Percentiles rank a stretch among this genome's conserved stretches.
phyloP scores from a whole-genome alignment of 768 basidiomycete species.

The Coprinopsis strossmayeri region DNA sequence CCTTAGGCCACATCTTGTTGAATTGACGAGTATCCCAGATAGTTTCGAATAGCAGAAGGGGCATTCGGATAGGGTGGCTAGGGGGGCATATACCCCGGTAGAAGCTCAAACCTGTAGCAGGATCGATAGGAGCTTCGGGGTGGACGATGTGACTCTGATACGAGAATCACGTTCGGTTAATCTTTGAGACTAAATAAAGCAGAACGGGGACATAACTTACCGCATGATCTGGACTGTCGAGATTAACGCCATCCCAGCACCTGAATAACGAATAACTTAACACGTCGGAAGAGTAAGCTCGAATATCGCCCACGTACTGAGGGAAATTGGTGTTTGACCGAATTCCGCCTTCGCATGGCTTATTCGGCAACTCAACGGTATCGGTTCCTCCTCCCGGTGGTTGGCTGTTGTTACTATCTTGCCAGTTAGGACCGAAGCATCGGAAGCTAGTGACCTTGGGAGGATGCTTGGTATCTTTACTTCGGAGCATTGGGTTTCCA shows the following conservation, averaged over 20 bases:
- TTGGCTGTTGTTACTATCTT: conserved; percentile 3
- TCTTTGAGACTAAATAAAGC: too few relatives aligned
- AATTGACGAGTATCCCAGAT: conserved; percentile 13
- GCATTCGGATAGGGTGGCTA: conserved; percentile 10
- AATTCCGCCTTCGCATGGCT: conserved; percentile 4
- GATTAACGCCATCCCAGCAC: conserved; percentile 10
- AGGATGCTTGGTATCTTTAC: background rate
- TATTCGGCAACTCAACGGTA: conserved; percentile 3
- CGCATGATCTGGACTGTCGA: conserved; percentile 10
- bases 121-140: conserved; percentile 4
- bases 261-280: background rate
- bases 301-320: background rate
- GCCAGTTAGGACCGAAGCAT: conserved; percentile 8
- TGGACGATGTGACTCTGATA: conserved; percentile 8
- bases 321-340: conserved; percentile 10
- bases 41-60: conserved; percentile 10
- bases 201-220: too few relatives aligned
- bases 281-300: background rate
- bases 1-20: conserved; percentile 11
- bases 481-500: conserved; percentile 8
- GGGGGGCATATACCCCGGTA: conserved; percentile 9
- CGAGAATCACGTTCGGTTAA: too few relatives aligned
- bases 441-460: conserved; percentile 11
- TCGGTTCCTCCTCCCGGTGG: conserved; percentile 8
- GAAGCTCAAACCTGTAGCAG: conserved; percentile 4